A percentile compares a stretch with the other conserved stretches of the same genome.
These are phyloP conservation scores for Fusarium annulatum DNA, from an alignment of 2,329 filamentous ascomycete genomes.

Conservation along the genomic window DNA sequence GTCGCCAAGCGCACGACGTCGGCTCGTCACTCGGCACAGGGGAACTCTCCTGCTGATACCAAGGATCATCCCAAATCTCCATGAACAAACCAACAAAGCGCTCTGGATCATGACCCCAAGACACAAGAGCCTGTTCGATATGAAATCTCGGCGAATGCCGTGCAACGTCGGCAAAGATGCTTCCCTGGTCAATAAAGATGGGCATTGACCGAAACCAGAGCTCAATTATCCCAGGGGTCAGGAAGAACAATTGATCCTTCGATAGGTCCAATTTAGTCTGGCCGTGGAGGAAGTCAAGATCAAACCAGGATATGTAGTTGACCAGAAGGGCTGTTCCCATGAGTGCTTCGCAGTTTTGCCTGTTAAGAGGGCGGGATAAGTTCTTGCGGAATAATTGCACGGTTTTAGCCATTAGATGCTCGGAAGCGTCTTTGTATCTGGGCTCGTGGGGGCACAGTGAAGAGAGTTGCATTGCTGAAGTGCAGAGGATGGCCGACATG, in stretches of 20 bases:
- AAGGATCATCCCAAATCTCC: background rate
- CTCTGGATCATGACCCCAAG: background rate
- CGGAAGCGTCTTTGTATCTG: background rate
- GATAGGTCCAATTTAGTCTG: background rate
- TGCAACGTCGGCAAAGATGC: background rate
- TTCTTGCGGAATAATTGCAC: background rate
- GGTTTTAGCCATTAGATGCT: background rate
- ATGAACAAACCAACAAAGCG: background rate
- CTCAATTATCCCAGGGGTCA: background rate
- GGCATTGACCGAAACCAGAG: background rate
- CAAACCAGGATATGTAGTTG: background rate
- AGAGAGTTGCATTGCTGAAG: background rate
- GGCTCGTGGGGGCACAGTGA: rapidly evolving
- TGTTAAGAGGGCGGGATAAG: background rate
- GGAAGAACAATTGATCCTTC: background rate
- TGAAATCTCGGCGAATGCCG: background rate
- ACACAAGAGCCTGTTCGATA: background rate
- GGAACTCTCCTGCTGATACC: rapidly evolving
- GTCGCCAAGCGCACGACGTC: background rate
- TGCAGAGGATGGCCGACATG: background rate
- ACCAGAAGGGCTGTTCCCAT: background rate
- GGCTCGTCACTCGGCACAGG: background rate
- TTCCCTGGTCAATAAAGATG: background rate
- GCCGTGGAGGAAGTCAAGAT: background rate
- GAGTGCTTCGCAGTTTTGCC: background rate